Evolutionary conservation across 83 land plant species (phyloP).

Genomic region (Larix sibirica): DNA sequence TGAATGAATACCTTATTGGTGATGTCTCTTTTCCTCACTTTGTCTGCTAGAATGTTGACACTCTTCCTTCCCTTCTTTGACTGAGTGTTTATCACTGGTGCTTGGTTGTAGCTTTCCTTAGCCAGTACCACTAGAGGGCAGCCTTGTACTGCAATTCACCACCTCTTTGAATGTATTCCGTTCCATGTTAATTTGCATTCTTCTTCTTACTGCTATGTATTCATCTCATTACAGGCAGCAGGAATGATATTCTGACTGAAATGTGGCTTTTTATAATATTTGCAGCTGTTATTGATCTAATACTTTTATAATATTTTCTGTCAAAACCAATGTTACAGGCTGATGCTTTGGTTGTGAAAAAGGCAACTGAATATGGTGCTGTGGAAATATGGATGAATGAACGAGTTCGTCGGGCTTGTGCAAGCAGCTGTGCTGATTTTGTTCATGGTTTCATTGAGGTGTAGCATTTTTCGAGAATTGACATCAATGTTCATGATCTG

Average conservation of each 20-base stretch:
- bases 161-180: no score
- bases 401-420: conserved; percentile 93
- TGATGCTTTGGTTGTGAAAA: conserved; percentile 81
- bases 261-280: background rate
- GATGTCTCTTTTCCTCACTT: no score
- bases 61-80: no score
- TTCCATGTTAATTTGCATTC: no score
- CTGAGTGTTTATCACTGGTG: no score
- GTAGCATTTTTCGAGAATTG: background rate
- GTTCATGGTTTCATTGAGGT: conserved; percentile 93
- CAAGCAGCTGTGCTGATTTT: conserved; percentile 94
- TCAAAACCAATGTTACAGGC: conserved; percentile 28
- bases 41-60: no score
- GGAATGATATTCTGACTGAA: background rate
- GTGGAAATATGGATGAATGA: conserved; percentile 99
- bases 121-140: no score
- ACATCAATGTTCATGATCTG: no score
- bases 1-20: no score
- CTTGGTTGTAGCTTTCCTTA: no score
- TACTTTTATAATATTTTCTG: background rate
- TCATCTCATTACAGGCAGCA: background rate
- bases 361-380: conserved; percentile 97
- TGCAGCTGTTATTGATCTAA: background rate
- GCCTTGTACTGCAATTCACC: no score
- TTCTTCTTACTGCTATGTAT: no score